Evolutionary conservation across 371 early-diverging fungal genomes (phyloP), one percentile per base, ranked within the genome.

Genomic region (Umbelopsis sp.): DNA sequence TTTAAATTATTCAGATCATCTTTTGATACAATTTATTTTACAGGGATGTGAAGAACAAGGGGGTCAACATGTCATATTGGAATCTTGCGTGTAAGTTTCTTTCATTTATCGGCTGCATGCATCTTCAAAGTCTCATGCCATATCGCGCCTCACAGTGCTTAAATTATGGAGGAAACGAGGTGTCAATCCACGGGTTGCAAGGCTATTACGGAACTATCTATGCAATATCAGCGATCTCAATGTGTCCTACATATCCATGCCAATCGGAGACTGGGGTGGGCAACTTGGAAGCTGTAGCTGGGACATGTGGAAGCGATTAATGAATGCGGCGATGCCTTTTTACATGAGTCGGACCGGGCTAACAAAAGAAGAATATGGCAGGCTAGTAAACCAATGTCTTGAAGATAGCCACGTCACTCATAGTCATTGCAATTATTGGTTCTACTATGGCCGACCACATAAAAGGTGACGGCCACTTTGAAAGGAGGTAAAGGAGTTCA

Each of bases 321-420:
- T 57, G 57, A 16, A 35, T 18, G 57, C 57, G 57, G 22, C 35
- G 5, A 18, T 57, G 35, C 57, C 57, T 35, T 57, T 57, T 57
- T 57, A 57, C 57, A 35, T 35, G 35, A 57, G 57, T n/a, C 57
- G 57, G 57, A 57, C 38, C 57, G 57, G 29, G 12, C 57, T 32
- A 8, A 35, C 35, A 29, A 57, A 57, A 57, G 57, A 35, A 37
- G 57, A 57, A 37, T 57, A 57, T 29, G 57, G 35, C 57, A 57
- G 57, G 29, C 57, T 57, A 57, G 57, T 57, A 35, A 35, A 1
- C 12, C 29, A 14, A 10, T 16, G 57, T 35, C 10, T 57, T 18
- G 35, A 57, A 35, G 57, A 57, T 29, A 35, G 16, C 29, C 18
- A 57, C 35, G 57, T 57, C 57, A 57, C 57, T 29, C 57, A 57